Base-by-base conservation (phyloP, 768 basidiomycete genomes). In the Leccinellum luteum region DNA sequence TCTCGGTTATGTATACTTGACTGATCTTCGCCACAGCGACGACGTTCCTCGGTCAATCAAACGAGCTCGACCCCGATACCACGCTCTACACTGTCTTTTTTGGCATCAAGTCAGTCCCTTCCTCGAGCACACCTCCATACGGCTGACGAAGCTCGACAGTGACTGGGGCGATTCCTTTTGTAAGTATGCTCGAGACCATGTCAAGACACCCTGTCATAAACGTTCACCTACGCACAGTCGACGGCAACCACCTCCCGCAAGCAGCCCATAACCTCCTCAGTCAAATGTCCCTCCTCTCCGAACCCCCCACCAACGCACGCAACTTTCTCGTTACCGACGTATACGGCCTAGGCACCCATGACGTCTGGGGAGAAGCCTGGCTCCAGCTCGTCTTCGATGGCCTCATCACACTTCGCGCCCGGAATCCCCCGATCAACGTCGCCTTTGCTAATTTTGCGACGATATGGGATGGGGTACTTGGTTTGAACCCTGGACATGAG, bases 51-150 rank as follows among this genome's bases (percentile, higher is more conserved):
- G 59, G 70, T n/a, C 81, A 82, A 58, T 67, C 68, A 1, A 70
- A 84, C 58, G 52, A 69, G 0, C 68, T 83, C 6, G 72, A 82
- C 59, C 75, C 81, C 0, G 65, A 70, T 1, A 79, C 78, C 2
- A 82, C 82, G 3, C 67, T 84, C 7, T 84, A 81, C 53, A 74
- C 75, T 2, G 63, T 80, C 9, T 84, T 84, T 64, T 82, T 83
- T 57, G 82, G 82, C 10, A 84, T 82, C 55, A 83, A 81, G 80
- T 81, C 54, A 53, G 78, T 17, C 14, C 17, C 12, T n/a, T 27
- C 45, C 21, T 31, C 4, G 35, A 52, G 4, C 30, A 7, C 44
- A n/a, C 44, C 5, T 6, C 8, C 7, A 28, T 1, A 32, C 54
- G 50, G 52, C 58, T 65, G 38, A 65, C 50, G 3, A 27, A 10